phyloP scores from a whole-genome alignment of 2,329 filamentous ascomycete species.

The Pseudopithomyces maydicus region DNA sequence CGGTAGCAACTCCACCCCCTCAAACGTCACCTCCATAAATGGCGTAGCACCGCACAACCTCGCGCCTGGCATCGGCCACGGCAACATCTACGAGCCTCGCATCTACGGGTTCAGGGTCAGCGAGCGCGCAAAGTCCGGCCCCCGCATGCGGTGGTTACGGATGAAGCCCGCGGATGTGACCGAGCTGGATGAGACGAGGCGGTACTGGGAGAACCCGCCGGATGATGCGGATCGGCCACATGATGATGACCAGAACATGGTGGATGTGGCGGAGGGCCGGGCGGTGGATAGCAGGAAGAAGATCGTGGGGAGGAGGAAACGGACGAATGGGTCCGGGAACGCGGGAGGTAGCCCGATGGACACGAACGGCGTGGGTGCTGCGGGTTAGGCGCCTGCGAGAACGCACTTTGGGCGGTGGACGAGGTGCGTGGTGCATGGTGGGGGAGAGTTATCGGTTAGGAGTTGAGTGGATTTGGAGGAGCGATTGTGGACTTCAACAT shows the following conservation, averaged over 20 bases:
- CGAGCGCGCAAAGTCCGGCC: constrained; percentile 85
- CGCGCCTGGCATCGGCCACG: constrained; percentile 80
- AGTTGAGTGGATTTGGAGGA: too few relatives aligned
- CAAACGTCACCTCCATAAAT: constrained; percentile 65
- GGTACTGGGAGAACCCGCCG: constrained; percentile 54
- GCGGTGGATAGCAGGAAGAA: constrained; percentile 44
- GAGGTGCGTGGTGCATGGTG: too few relatives aligned
- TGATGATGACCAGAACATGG: constrained; percentile 47
- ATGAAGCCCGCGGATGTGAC: constrained; percentile 79
- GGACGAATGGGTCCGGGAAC: constrained; percentile 34
- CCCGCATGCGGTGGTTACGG: constrained; percentile 95
- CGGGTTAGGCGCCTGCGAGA: constrained; percentile 20
- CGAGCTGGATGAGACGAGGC: constrained; percentile 76
- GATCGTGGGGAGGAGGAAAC: constrained; percentile 41
- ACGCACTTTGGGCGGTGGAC: not conserved
- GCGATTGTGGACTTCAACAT: too few relatives aligned
- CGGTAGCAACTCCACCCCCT: constrained; percentile 36
- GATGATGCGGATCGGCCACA: constrained; percentile 42
- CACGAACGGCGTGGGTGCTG: constrained; percentile 44
- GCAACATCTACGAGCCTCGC: constrained; percentile 88
- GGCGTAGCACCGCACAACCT: constrained; percentile 87
- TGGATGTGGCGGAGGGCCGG: constrained; percentile 41
- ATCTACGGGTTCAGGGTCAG: constrained; percentile 98
- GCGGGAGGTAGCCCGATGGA: constrained; percentile 47
- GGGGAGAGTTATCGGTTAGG: too few relatives aligned